Evolutionary conservation across 2,329 filamentous ascomycete species (phyloP), one percentile per base, ranked within the genome.

Genomic region (Pseudogymnoascus sp.): DNA sequence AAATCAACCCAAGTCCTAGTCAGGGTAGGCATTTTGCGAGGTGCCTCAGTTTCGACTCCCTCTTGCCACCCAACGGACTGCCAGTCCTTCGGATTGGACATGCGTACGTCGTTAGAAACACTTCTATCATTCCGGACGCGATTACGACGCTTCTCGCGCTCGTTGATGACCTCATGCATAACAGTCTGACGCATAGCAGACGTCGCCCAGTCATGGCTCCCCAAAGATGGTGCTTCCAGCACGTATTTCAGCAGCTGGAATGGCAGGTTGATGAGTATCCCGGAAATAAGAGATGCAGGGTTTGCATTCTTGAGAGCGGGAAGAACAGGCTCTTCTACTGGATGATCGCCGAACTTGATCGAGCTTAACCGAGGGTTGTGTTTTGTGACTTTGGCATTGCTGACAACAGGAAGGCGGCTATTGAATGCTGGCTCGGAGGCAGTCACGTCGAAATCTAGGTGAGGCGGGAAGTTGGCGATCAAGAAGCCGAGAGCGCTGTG

Each of bases 281-380:
- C 85, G 0, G 89, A 91, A 33, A 55, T 55, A 4, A 92, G 75
- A 0, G 81, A 73, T 30, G 79, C 66, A 16, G 71, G 69, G 55
- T 72, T 70, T 19, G 72, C 69, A 35, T 73, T 71, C 22, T 70
- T 68, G 12, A 68, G 67, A 9, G 67, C 64, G 8, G 65, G 60
- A 63, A 65, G 76, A 59, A 68, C 67, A 28, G 62, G 58, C 2
- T 71, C 67, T 2, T 83, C 76, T 19, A 87, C 75, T n/a, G 68
- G 62, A 60, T 72, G 69, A 66, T 90, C 87, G n/a, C 88, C 88
- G 69, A 91, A 91, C 64, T 85, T 84, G 60, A 91, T 90, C 65
- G 80, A 81, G 64, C 81, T 82, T 9, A 89, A 76, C 25, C 85
- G 82, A 39, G 80, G 79, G 60, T 84, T 77, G 60, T 77, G 76